Evolutionary conservation across 352 stramenopile genomes (phyloP).

Genomic region (Phytophthora palmivora): DNA sequence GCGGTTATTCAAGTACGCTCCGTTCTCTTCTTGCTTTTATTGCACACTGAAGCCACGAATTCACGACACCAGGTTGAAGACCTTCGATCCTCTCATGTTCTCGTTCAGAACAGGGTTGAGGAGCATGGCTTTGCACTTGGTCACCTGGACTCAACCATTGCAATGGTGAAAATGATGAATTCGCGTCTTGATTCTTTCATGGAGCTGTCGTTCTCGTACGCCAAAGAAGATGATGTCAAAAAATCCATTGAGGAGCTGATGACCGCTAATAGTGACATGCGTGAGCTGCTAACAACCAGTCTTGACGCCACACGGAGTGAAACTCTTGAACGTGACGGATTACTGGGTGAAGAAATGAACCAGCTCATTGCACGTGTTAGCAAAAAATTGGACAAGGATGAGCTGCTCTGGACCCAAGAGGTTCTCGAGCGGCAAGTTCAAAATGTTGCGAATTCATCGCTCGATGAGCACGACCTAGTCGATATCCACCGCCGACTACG

Average conservation of each 20-base stretch:
- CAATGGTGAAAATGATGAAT: slow-evolving; percentile 73
- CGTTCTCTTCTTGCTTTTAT: slow-evolving; percentile 56
- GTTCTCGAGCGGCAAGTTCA: slow-evolving; percentile 71
- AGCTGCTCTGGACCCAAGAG: slow-evolving; percentile 79
- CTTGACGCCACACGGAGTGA: slow-evolving; percentile 55
- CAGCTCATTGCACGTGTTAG: slow-evolving; percentile 70
- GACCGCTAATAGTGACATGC: slow-evolving; percentile 48
- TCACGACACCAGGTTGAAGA: slow-evolving; percentile 42
- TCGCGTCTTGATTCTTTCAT: slow-evolving; percentile 66
- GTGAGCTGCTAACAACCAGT: slow-evolving; percentile 52
- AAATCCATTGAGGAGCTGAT: slow-evolving; percentile 74
- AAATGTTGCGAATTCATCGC: slow-evolving; percentile 66
- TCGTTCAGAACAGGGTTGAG: slow-evolving; percentile 42
- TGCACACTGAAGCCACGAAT: slow-evolving; percentile 50
- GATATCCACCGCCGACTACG: slow-evolving; percentile 65
- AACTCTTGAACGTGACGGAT: slow-evolving; percentile 54
- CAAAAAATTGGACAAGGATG: slow-evolving; percentile 82
- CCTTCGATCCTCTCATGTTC: slow-evolving; percentile 39
- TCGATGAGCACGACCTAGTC: slow-evolving; percentile 68
- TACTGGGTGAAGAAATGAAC: slow-evolving; percentile 63
- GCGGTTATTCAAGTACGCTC: slow-evolving; percentile 71
- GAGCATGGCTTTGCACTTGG: slow-evolving; percentile 56
- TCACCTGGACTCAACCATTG: slow-evolving; percentile 58
- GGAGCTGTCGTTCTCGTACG: slow-evolving; percentile 68
- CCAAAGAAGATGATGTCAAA: slow-evolving; percentile 80